Conservation (phyloP, 164 flowering plant species). For the Kingdonia uniflora region DNA sequence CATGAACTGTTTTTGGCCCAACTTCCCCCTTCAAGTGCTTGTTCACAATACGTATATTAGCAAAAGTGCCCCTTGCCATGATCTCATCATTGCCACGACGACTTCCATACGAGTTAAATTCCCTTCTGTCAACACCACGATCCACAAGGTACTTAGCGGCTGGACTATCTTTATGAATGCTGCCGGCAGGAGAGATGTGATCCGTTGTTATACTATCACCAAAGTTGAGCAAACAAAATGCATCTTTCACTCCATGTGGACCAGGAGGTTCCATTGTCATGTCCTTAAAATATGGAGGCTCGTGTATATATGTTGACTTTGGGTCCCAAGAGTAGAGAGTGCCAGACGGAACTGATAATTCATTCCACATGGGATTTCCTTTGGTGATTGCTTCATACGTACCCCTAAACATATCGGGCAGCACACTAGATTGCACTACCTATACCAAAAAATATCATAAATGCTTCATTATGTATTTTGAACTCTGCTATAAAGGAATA, state of each 20-base stretch:
- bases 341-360: slow-evolving; percentile 45
- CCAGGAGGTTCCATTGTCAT: slow-evolving; percentile 69
- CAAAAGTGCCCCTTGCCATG: slow-evolving; percentile 70
- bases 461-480: no score
- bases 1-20: slow-evolving; percentile 65
- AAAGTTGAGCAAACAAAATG: slow-evolving; percentile 63
- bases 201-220: slow-evolving; percentile 81
- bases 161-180: slow-evolving; percentile 73
- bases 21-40: slow-evolving; percentile 60
- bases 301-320: slow-evolving; percentile 60
- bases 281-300: slow-evolving; percentile 58
- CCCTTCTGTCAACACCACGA: slow-evolving; percentile 58
- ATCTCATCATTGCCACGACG: slow-evolving; percentile 75
- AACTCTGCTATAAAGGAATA: no score
- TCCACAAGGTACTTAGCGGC: slow-evolving; percentile 61
- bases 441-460: slow-evolving; percentile 17
- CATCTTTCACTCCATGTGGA: slow-evolving; percentile 54
- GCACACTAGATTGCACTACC: slow-evolving; percentile 65
- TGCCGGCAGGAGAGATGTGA: slow-evolving; percentile 82
- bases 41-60: slow-evolving; percentile 61
- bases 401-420: slow-evolving; percentile 63
- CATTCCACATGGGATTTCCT: slow-evolving; percentile 74
- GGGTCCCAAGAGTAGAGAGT: slow-evolving; percentile 61
- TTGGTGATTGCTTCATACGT: slow-evolving; percentile 70
- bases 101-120: slow-evolving; percentile 70